Conservation (phyloP, 1,284 basidiomycete species). For the Malassezia yamatoensis region DNA sequence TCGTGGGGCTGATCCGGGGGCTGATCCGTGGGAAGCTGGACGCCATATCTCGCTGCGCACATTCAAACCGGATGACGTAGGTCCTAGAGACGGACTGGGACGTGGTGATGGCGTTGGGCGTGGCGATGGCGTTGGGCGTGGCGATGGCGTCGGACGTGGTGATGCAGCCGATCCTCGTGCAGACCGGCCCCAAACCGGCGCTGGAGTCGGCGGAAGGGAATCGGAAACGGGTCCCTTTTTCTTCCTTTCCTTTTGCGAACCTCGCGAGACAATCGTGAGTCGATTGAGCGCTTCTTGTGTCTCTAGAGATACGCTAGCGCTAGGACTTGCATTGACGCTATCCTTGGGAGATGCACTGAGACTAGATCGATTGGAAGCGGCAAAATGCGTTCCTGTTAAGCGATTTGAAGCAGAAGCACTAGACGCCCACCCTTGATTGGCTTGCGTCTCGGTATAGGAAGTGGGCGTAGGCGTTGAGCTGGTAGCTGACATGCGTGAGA, state of each 20-base stretch:
- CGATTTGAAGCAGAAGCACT: background rate
- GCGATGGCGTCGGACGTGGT: background rate
- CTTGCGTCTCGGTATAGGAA: background rate
- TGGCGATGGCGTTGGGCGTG: background rate
- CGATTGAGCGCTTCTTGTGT: conserved; percentile 9
- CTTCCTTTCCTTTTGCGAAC: conserved; percentile 44
- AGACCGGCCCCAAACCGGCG: conserved; percentile 9
- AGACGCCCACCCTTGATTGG: too few relatives aligned
- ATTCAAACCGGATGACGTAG: conserved; percentile 1
- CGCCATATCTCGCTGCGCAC: background rate
- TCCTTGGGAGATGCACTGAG: background rate
- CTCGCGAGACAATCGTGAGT: conserved; percentile 21
- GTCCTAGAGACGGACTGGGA: background rate
- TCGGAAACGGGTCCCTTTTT: conserved; percentile 16
- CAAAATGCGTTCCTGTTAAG: background rate
- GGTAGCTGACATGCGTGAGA: background rate
- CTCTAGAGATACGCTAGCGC: conserved; percentile 7
- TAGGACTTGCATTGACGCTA: background rate
- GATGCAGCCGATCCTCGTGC: background rate
- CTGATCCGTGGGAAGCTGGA: conserved; percentile 6
- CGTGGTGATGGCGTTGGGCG: background rate
- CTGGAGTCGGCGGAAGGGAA: conserved; percentile 16
- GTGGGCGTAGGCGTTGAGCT: background rate
- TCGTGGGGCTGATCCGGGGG: conserved; percentile 25
- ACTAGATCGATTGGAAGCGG: too few relatives aligned